A percentile compares a stretch with the other conserved stretches of the same genome.
Evolutionary conservation across 2,329 filamentous ascomycete species (phyloP).

Genomic region (Colletotrichum acutatum): DNA sequence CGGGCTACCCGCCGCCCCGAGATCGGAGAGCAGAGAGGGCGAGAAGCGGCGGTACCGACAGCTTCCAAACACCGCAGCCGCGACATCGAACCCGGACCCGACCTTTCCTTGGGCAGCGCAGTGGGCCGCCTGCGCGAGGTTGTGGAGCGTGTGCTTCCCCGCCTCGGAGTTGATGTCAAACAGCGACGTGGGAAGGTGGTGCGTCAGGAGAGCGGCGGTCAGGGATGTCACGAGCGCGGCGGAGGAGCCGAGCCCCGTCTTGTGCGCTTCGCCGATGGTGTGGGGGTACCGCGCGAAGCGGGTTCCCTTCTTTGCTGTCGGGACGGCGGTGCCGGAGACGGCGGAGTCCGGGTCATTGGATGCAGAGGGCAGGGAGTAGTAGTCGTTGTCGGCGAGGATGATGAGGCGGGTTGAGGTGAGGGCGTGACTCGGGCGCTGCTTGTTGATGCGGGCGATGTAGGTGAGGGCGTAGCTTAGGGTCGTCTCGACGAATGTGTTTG

Average conservation of each 20-base stretch:
- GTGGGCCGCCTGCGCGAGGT: slow-evolving; percentile 92
- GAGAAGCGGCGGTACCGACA: slow-evolving; percentile 95
- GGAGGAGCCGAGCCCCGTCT: slow-evolving; percentile 95
- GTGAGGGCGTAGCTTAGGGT: slow-evolving; percentile 88
- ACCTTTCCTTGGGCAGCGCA: slow-evolving; percentile 97
- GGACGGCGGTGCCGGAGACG: slow-evolving; percentile 46
- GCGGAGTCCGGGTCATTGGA: slow-evolving; percentile 34
- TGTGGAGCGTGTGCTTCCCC: slow-evolving; percentile 78
- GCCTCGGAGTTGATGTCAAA: slow-evolving; percentile 68
- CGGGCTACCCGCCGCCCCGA: slow-evolving; percentile 74
- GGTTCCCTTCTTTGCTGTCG: slow-evolving; percentile 38
- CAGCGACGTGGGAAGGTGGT: slow-evolving; percentile 71
- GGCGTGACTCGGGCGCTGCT: slow-evolving; percentile 52
- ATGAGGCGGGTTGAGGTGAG: slow-evolving; percentile 80
- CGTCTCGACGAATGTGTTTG: slow-evolving; percentile 92
- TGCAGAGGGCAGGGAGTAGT: slow-evolving; percentile 78
- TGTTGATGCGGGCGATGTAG: slow-evolving; percentile 70
- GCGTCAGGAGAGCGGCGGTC: slow-evolving; percentile 78
- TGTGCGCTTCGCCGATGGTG: slow-evolving; percentile 82
- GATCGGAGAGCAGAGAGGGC: slow-evolving; percentile 73
- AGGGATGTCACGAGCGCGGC: slow-evolving; percentile 93
- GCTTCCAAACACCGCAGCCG: slow-evolving; percentile 90
- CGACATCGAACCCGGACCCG: slow-evolving; percentile 95
- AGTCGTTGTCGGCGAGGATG: slow-evolving; percentile 94
- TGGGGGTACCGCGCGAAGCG: slow-evolving; percentile 85